phyloP scores from a whole-genome alignment of 129 eudicot species.

The Flaveria linearis region DNA sequence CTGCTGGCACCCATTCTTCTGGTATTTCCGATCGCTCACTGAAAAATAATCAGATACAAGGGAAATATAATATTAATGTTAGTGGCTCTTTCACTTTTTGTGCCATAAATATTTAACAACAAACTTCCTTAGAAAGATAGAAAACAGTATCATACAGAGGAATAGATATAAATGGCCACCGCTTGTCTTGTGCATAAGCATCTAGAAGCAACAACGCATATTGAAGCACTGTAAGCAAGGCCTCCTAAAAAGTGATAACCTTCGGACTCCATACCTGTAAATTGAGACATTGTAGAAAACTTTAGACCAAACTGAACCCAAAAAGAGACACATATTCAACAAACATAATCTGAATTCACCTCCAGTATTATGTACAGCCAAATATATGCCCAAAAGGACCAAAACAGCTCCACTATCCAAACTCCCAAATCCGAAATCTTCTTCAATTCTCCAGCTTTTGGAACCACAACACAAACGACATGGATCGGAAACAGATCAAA shows the following conservation, averaged over 20 bases:
- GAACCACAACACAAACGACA: constrained; percentile 96
- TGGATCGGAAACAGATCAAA: constrained; percentile 94
- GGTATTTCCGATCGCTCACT: constrained; percentile 77
- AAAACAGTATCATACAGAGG: constrained; percentile 62
- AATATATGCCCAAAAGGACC: constrained; percentile 98
- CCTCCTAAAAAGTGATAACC: constrained; percentile 80
- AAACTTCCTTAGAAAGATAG: constrained; percentile 11
- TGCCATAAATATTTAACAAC: neutral
- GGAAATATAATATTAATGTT: neutral
- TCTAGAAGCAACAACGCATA: constrained; percentile 72
- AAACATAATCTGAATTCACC: constrained; percentile 39
- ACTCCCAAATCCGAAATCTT: constrained; percentile 96
- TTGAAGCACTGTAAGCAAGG: constrained; percentile 78
- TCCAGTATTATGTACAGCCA: constrained; percentile 82
- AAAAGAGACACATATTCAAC: neutral
- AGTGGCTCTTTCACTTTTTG: neutral
- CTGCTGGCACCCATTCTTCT: constrained; percentile 88
- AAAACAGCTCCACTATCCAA: constrained; percentile 88
- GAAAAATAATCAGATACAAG: constrained; percentile 4
- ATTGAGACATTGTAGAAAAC: neutral
- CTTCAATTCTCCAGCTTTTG: constrained; percentile 91
- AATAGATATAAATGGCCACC: constrained; percentile 85
- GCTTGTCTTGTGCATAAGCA: constrained; percentile 96
- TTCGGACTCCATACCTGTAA: constrained; percentile 82
- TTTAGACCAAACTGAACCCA: neutral